Percentiles rank a stretch among this genome's conserved stretches.
Conservation (phyloP, 1,139 yeast genomes). For the Meyerozyma carpophila region DNA sequence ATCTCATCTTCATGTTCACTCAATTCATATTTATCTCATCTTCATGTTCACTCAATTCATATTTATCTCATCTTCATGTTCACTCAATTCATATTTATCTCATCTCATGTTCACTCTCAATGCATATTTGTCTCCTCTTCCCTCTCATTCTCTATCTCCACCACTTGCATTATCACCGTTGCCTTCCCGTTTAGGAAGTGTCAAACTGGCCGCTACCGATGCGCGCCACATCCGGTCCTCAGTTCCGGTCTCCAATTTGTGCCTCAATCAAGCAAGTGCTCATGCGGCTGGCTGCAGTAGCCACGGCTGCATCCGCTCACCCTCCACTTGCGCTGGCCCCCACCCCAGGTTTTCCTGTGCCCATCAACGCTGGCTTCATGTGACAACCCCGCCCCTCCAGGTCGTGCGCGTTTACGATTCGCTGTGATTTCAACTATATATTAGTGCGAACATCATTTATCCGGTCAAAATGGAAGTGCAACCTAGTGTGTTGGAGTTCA, state of each 20-base stretch:
- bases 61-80: too few species aligned
- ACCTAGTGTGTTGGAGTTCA: conserved; percentile 61
- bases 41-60: too few species aligned
- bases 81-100: too few species aligned
- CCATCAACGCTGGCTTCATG: neutral
- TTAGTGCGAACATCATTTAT: neutral
- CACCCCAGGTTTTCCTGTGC: neutral
- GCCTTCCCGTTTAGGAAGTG: neutral
- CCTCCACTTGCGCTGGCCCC: too few species aligned
- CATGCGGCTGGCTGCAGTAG: neutral
- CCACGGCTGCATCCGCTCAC: too few species aligned
- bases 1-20: too few species aligned
- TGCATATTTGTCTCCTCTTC: too few species aligned
- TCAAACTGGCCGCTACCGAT: neutral
- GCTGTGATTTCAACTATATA: neutral
- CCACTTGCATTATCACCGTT: neutral
- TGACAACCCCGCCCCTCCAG: conserved; percentile 1
- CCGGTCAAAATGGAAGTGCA: conserved; percentile 49
- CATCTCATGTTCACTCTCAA: too few species aligned
- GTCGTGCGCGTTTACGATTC: neutral
- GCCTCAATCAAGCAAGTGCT: neutral
- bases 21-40: too few species aligned
- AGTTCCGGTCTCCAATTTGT: neutral
- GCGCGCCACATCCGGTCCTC: neutral
- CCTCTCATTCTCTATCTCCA: neutral